phyloP scores from a whole-genome alignment of 345 rosid species.

The Populus deltoides region DNA sequence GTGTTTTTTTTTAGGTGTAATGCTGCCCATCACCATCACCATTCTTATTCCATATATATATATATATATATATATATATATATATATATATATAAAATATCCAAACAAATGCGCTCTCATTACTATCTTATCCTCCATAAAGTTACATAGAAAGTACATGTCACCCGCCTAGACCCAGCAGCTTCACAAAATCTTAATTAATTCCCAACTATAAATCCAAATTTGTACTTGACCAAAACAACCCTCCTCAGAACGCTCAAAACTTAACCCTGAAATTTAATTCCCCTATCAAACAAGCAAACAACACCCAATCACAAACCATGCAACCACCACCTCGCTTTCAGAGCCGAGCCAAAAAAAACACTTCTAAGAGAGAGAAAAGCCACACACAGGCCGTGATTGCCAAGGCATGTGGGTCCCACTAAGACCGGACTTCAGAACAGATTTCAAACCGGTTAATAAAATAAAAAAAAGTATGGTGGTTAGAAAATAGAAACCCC shows the following conservation, averaged over 20 bases:
- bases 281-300: constrained; percentile 8
- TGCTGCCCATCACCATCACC: constrained; percentile 3
- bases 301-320: neutral
- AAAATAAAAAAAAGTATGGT: neutral
- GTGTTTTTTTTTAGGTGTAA: neutral
- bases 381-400: constrained; percentile 25
- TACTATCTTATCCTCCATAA: neutral
- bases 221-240: neutral
- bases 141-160: neutral
- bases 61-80: neutral
- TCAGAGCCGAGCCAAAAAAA: constrained; percentile 14
- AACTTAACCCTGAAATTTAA: neutral
- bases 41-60: neutral
- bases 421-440: constrained; percentile 32
- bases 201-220: neutral
- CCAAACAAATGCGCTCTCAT: neutral
- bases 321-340: neutral
- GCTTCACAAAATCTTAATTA: neutral
- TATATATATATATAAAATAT: no score
- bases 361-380: neutral
- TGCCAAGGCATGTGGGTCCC: constrained; percentile 37
- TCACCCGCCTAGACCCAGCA: neutral
- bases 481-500: constrained; percentile 18
- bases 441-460: constrained; percentile 24
- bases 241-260: neutral